Evolutionary conservation across 306 rosid genomes (phyloP), one percentile per base, ranked within the genome.

Genomic region (Inga oerstediana): DNA sequence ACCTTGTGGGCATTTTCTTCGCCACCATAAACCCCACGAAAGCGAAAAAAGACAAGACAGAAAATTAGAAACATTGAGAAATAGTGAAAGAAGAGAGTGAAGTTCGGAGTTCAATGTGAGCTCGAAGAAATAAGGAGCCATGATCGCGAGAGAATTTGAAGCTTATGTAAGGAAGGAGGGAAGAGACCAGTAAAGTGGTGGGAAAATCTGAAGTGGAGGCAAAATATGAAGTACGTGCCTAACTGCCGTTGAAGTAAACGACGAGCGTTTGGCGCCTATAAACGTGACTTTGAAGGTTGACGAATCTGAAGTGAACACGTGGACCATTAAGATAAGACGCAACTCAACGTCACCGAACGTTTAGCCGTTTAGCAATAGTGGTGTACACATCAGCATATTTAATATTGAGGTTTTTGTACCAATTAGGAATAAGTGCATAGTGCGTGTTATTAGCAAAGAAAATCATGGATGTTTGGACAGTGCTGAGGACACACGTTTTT

Each of bases 381-480:
- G 73, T 81, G 66, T 5, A 83, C 86, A 86, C 86, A 88, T 91
- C 85, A 85, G 88, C 90, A 80, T 64, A 77, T 4, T 69, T 19
- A 69, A 69, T 69, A 16, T 39, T 69, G 48, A 15, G 49, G 8
- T 41, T 70, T 43, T 43, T 43, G 52, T 70, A 41, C 52, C 0
- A 41, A 24, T 19, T 12, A 27, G 37, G 68, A 59, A 62, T 62
- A 27, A 62, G 68, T 59, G 66, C 66, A 10, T 22, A n/a, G 14
- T 10, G 34, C 8, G 64, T 22, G 34, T 22, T 9, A 59, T 59
- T 59, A 59, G 64, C 64, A 10, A 22, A 22, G 66, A 22, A 9
- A 62, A 62, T 27, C 37, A 62, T 62, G 37, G 7, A 22, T 5
- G 9, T 11, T 58, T n/a, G 37, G 7, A 59, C 13, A 2, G 12